A percentile compares a stretch with the other conserved stretches of the same genome.
These are phyloP conservation scores for Daucus carota DNA, from an alignment of 129 eudicot genomes.

Conservation along the genomic window DNA sequence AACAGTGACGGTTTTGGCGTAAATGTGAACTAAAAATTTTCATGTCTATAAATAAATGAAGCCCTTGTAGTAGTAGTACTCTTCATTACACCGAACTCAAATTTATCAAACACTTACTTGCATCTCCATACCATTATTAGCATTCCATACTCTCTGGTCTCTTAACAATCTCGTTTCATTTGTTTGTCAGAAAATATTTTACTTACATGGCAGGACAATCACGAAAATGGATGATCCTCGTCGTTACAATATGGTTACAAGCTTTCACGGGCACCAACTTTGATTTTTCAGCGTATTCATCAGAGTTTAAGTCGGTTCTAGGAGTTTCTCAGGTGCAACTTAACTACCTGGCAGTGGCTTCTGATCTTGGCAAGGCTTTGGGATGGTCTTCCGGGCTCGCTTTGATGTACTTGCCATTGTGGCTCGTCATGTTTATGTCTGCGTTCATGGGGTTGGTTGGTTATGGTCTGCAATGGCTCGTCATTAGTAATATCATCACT, in stretches of 20 bases:
- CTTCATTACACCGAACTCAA: neutral
- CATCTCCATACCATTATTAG: neutral
- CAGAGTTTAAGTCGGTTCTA: conserved; percentile 61
- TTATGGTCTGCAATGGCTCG: conserved; percentile 79
- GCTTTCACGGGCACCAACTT: conserved; percentile 91
- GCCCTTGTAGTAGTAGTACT: neutral
- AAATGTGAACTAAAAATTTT: neutral
- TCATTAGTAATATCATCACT: conserved; percentile 31
- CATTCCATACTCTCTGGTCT: no score
- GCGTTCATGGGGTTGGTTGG: conserved; percentile 75
- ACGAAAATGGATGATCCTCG: conserved; percentile 75
- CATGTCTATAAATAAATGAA: neutral
- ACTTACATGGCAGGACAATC: conserved; percentile 54
- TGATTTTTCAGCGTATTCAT: conserved; percentile 83
- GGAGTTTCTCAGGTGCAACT: conserved; percentile 63
- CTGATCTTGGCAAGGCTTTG: conserved; percentile 73
- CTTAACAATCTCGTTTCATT: neutral
- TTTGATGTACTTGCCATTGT: conserved; percentile 54
- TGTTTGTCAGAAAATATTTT: neutral
- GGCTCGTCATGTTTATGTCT: conserved; percentile 62
- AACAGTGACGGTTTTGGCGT: neutral
- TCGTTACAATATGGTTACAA: conserved; percentile 76
- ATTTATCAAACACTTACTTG: neutral
- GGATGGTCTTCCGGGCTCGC: conserved; percentile 95
- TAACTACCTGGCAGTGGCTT: conserved; percentile 73